Evolutionary conservation across 768 basidiomycete species (phyloP).

Genomic region (Lentinula detonsa): DNA sequence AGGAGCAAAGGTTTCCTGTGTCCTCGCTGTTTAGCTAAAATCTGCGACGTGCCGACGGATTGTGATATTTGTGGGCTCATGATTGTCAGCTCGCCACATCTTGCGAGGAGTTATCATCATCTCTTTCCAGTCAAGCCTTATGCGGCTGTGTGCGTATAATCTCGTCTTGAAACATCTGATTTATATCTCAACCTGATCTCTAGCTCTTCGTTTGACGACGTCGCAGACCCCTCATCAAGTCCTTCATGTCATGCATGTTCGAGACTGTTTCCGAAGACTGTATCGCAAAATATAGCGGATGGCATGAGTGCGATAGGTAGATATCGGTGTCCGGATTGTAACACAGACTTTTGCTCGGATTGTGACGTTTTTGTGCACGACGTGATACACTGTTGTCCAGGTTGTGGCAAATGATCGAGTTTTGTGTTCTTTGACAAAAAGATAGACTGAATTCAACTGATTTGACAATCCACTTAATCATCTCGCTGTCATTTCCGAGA

Average conservation of each 20-base stretch:
- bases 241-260: constrained; percentile 75
- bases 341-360: constrained; percentile 85
- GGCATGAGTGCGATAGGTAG: constrained; percentile 82
- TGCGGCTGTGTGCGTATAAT: constrained; percentile 64
- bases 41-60: constrained; percentile 98
- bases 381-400: constrained; percentile 92
- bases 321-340: constrained; percentile 86
- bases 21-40: constrained; percentile 86
- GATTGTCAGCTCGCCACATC: constrained; percentile 96
- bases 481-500: no score
- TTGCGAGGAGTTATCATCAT: constrained; percentile 94
- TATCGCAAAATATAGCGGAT: constrained; percentile 35
- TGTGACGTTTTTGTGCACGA: constrained; percentile 97
- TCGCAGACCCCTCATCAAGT: constrained; percentile 23
- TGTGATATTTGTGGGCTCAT: constrained; percentile 96
- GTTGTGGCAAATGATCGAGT: constrained; percentile 45
- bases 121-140: constrained; percentile 92
- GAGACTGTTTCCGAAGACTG: constrained; percentile 51
- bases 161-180: constrained; percentile 4
- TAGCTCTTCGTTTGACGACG: constrained; percentile 35
- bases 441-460: no score
- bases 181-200: constrained; percentile 1
- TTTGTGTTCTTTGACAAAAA: not conserved
- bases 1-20: constrained; percentile 93
- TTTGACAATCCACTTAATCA: no score